Percentiles rank a stretch among this genome's conserved stretches.
Conservation (phyloP, 257 asterid species). For the Leonotis leonurus region DNA sequence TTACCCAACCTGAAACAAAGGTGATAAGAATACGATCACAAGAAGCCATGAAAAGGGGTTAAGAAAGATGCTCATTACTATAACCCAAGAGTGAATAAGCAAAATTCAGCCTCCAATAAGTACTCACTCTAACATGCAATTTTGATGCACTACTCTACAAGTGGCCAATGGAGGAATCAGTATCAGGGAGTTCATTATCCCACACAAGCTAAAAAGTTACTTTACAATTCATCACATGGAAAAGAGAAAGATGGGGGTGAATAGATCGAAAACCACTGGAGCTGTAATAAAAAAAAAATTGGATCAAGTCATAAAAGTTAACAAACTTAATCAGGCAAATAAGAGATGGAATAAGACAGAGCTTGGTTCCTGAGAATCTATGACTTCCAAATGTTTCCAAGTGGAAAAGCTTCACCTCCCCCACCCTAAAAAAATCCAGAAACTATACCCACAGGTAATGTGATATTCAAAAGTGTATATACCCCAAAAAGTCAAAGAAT, state of each 20-base stretch:
- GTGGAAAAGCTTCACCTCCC: neutral
- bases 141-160: neutral
- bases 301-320: neutral
- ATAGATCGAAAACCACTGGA: neutral
- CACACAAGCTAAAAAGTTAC: neutral
- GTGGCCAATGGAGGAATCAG: neutral
- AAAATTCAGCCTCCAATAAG: neutral
- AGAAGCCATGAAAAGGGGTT: neutral
- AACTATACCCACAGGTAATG: neutral
- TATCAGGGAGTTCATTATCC: neutral
- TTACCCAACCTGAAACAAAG: slow-evolving; percentile 75
- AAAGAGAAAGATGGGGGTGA: neutral
- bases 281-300: neutral
- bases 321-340: neutral
- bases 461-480: neutral
- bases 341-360: neutral
- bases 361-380: neutral
- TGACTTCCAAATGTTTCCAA: neutral
- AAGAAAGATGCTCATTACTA: neutral
- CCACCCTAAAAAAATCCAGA: neutral
- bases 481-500: neutral
- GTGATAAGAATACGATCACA: slow-evolving; percentile 9
- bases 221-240: neutral
- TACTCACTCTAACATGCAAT: neutral
- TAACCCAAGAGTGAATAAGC: neutral